Base-by-base conservation (phyloP, 257 asterid species). In the Solanum paucissectum region DNA sequence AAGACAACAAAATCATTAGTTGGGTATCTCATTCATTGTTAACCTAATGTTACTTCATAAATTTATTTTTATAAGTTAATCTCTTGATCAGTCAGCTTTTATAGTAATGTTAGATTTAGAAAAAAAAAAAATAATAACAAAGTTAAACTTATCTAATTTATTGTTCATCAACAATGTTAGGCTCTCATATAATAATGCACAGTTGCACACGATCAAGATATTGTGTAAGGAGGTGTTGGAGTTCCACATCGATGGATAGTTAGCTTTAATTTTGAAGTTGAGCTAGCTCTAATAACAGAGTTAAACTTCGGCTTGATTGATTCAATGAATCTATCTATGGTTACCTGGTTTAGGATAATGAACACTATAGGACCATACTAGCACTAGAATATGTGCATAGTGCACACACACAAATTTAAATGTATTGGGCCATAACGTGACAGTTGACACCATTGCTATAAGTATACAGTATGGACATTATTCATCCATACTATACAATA, bases 241-340 rank as follows among this genome's bases (percentile, higher is more conserved):
- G 9, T 55, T 8, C n/a, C n/a, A 20, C 0, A 18, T 18, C 5
- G 5, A 20, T 1, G 11, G 2, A 18, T 18, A 55, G 0, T 20
- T 18, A 55, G 2, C 25, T 55, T 20, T n/a, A n/a, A n/a, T n/a
- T n/a, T 55, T 52, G 0, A 55, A 18, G 3, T 55, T 55, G 2
- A 55, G 10, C 0, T 10, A 42, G 0, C 13, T 42, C 12, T 42
- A 11, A 1, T 1, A 40, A 6, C 0, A 55, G 0, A 29, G 32
- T 29, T 29, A 29, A 29, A 29, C 32, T 20, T 55, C 0, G 4
- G 0, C 23, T 20, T 3, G 2, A 55, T 55, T 20, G 64, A 7
- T 55, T 55, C 25, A 20, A 55, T 55, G 11, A 55, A 55, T 55
- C 11, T 21, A 20, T 58, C 27, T 52, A 52, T 18, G 68, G 68